A percentile compares a stretch with the other conserved stretches of the same genome.
These are phyloP conservation scores for Cordyceps javanica DNA, from an alignment of 2,329 filamentous ascomycete genomes.

Conservation along the genomic window DNA sequence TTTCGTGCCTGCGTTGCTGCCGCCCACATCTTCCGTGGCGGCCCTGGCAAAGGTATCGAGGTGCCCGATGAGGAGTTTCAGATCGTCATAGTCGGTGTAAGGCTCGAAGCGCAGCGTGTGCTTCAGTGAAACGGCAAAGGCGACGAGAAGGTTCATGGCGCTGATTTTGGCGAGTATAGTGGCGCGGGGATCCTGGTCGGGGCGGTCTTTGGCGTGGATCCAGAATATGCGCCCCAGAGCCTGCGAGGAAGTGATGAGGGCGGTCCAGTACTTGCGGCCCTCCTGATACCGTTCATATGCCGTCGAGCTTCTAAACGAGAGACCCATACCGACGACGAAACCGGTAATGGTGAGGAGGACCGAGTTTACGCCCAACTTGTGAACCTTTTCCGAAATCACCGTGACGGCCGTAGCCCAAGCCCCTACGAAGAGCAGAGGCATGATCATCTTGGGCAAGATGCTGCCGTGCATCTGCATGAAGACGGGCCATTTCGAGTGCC, in stretches of 20 bases:
- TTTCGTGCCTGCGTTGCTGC: conserved; percentile 23
- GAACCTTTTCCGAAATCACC: conserved; percentile 41
- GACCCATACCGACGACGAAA: conserved; percentile 74
- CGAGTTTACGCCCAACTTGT: conserved; percentile 29
- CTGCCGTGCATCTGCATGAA: conserved; percentile 72
- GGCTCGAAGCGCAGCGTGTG: conserved; percentile 81
- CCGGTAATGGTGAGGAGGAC: conserved; percentile 61
- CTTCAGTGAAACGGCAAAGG: conserved; percentile 72
- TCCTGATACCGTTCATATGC: conserved; percentile 70
- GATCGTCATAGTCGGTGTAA: conserved; percentile 68
- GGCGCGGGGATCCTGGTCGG: conserved; percentile 47
- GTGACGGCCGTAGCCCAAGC: conserved; percentile 63
- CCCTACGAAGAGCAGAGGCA: conserved; percentile 58
- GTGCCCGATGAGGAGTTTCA: conserved; percentile 62
- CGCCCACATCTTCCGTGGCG: conserved; percentile 36
- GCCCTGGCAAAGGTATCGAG: conserved; percentile 67
- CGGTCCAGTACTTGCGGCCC: conserved; percentile 57
- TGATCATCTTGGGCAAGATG: conserved; percentile 66
- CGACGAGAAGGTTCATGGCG: conserved; percentile 70
- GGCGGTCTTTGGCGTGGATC: conserved; percentile 64
- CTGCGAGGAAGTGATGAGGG: conserved; percentile 56
- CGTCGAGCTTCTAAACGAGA: conserved; percentile 71
- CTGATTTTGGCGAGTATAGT: conserved; percentile 66
- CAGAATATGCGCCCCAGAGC: conserved; percentile 73
- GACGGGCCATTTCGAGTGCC: conserved; percentile 71